These are phyloP conservation scores for Solanum pinnatisectum DNA, from an alignment of 257 asterid genomes.

Conservation along the genomic window DNA sequence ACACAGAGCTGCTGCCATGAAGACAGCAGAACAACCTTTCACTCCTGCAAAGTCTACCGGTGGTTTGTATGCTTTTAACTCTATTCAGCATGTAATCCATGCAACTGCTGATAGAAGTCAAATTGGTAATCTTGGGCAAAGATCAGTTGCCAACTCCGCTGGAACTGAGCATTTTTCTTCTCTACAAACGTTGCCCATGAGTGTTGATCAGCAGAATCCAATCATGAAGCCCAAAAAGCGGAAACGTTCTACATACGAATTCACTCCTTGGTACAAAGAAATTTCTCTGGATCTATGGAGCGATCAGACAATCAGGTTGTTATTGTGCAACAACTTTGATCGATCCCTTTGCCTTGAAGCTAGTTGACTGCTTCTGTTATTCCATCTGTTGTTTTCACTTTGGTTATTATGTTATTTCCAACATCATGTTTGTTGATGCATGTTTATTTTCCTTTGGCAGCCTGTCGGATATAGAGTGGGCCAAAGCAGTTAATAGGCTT, in stretches of 20 bases:
- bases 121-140: conserved; percentile 17
- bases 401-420: background rate
- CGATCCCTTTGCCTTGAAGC: background rate
- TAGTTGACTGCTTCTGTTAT: background rate
- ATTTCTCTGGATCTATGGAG: conserved; percentile 29
- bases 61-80: conserved; percentile 22
- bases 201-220: conserved; percentile 24
- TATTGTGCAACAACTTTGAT: background rate
- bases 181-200: conserved; percentile 7
- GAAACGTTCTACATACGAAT: conserved; percentile 33
- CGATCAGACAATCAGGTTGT: conserved; percentile 44
- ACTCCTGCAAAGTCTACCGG: conserved; percentile 28
- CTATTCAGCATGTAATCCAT: conserved; percentile 30
- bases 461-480: conserved; percentile 56
- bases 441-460: conserved; percentile 31
- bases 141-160: conserved; percentile 16
- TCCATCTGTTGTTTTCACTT: background rate
- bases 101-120: conserved; percentile 27
- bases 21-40: conserved; percentile 32
- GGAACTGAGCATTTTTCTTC: conserved; percentile 32
- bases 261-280: conserved; percentile 62
- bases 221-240: conserved; percentile 43
- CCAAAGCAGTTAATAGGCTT: conserved; percentile 41
- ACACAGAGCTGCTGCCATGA: conserved; percentile 16
- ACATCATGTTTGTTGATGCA: conserved; percentile 6